Evolutionary conservation across 2,329 filamentous ascomycete genomes (phyloP).

Genomic region (Xylaria sp.): DNA sequence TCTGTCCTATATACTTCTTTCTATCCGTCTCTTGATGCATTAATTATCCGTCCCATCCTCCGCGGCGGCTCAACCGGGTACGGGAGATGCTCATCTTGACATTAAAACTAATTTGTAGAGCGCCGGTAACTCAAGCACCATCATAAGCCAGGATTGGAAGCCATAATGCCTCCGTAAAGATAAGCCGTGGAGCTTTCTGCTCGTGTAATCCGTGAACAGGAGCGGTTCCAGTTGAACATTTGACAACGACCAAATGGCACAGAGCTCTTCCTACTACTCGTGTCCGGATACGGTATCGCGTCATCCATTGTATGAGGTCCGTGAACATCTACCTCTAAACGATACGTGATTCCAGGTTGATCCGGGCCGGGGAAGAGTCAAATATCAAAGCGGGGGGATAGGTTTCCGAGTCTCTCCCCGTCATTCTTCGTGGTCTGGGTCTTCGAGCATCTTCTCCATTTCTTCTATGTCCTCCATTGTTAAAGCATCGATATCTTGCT

Average conservation of each 20-base stretch:
- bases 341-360: neutral
- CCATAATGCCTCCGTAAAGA: neutral
- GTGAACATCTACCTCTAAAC: neutral
- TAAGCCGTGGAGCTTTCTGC: constrained; percentile 1
- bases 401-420: neutral
- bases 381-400: neutral
- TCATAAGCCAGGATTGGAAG: constrained; percentile 4
- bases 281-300: neutral
- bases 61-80: neutral
- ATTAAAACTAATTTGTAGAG: constrained; percentile 2
- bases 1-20: constrained; percentile 6
- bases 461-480: constrained; percentile 10
- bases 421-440: neutral
- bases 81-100: constrained; percentile 1
- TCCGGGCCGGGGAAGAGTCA: neutral
- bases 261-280: neutral
- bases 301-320: neutral
- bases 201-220: neutral
- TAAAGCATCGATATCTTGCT: constrained; percentile 4
- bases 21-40: constrained; percentile 7
- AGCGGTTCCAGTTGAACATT: neutral
- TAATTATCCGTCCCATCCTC: neutral
- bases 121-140: neutral
- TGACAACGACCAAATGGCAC: neutral
- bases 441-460: constrained; percentile 8